These are phyloP conservation scores for Phytophthora macrochlamydospora DNA, from an alignment of 352 stramenopile genomes.

Conservation along the genomic window DNA sequence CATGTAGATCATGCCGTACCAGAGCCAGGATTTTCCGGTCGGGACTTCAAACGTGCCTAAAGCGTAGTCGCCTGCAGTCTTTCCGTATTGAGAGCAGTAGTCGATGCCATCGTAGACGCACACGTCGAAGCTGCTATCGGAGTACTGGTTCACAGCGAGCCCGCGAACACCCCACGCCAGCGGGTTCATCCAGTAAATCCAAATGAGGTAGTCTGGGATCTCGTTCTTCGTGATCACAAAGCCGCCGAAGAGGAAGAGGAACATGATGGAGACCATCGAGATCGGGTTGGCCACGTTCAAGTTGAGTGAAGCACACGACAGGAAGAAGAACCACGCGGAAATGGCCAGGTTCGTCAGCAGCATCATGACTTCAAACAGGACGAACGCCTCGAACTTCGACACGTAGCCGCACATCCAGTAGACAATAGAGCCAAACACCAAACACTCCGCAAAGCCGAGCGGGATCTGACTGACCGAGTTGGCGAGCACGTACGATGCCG, in stretches of 20 bases:
- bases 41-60: not conserved
- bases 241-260: not conserved
- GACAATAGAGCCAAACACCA: constrained; percentile 64
- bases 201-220: not conserved
- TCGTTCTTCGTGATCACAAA: not conserved
- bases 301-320: not conserved
- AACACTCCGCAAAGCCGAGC: constrained; percentile 40
- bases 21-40: not conserved
- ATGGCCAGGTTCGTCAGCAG: constrained; percentile 29
- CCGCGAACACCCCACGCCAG: not conserved
- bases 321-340: not conserved
- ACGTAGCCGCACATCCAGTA: constrained; percentile 4
- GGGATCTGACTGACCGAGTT: constrained; percentile 25
- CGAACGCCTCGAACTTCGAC: not conserved
- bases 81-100: not conserved
- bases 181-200: not conserved
- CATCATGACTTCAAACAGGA: constrained; percentile 17
- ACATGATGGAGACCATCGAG: not conserved
- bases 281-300: not conserved
- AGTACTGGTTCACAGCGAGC: not conserved
- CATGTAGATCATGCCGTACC: not conserved
- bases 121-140: not conserved
- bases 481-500: constrained; percentile 22
- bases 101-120: not conserved
- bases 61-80: not conserved